Conservation (phyloP, 2,329 filamentous ascomycete genomes). For the Xylariaceae sp. region DNA sequence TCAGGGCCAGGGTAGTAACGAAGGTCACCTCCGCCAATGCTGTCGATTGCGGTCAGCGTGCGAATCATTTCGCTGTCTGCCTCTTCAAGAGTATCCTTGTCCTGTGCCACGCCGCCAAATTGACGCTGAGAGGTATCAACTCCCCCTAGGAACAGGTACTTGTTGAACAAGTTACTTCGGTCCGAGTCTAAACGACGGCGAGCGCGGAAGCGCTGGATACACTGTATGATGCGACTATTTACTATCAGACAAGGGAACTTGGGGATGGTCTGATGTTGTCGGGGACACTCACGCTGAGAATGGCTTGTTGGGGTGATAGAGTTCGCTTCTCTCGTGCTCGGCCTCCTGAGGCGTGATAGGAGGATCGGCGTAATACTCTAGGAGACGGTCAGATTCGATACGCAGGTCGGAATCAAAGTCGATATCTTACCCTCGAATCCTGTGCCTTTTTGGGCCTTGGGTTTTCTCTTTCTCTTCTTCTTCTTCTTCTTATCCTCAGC, state of each 20-base stretch:
- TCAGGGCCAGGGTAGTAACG: conserved; percentile 50
- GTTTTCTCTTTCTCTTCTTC: conserved; percentile 35
- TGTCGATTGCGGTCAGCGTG: conserved; percentile 59
- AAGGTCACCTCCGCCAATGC: conserved; percentile 43
- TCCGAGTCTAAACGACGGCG: conserved; percentile 69
- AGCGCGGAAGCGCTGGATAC: conserved; percentile 75
- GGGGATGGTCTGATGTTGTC: neutral
- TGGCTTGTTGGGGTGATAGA: conserved; percentile 39
- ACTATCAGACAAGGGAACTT: conserved; percentile 6
- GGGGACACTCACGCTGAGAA: conserved; percentile 52
- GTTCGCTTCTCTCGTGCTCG: conserved; percentile 49
- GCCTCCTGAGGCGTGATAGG: conserved; percentile 69
- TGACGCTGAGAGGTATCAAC: conserved; percentile 55
- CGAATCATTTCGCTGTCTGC: conserved; percentile 63
- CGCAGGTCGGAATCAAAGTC: neutral
- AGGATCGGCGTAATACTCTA: conserved; percentile 73
- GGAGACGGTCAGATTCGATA: conserved; percentile 10
- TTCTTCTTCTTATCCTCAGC: conserved; percentile 37
- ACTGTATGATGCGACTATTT: conserved; percentile 72
- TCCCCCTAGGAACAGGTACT: conserved; percentile 80
- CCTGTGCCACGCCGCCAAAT: conserved; percentile 59
- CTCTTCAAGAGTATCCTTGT: conserved; percentile 46
- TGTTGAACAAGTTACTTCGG: conserved; percentile 64
- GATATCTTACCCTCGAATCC: conserved; percentile 62
- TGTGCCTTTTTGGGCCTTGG: conserved; percentile 45